Percentiles rank a stretch among this genome's conserved stretches.
Evolutionary conservation across 2,329 filamentous ascomycete genomes (phyloP).

Genomic region (Xylariaceae sp.): DNA sequence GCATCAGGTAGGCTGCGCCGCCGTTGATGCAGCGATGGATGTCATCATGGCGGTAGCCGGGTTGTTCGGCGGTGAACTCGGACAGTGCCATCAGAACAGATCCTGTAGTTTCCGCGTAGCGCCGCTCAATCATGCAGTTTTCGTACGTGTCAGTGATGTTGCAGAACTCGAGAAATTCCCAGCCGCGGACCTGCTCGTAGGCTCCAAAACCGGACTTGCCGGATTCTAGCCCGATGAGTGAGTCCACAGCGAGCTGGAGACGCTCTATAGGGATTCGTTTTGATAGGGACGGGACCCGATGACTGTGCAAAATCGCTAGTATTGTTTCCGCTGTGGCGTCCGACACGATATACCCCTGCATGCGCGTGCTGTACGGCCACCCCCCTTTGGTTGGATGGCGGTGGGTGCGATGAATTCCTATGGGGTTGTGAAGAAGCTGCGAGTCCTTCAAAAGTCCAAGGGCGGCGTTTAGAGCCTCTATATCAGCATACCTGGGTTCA

Average conservation of each 20-base stretch:
- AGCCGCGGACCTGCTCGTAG: slow-evolving; percentile 7
- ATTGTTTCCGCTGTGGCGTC: slow-evolving; percentile 11
- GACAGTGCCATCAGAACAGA: slow-evolving; percentile 3
- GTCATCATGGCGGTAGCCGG: not conserved
- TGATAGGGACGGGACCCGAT: not conserved
- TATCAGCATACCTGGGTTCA: not conserved
- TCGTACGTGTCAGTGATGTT: slow-evolving; percentile 18
- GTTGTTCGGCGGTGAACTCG: not conserved
- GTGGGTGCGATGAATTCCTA: slow-evolving; percentile 6
- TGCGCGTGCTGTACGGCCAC: slow-evolving; percentile 10
- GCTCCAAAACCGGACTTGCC: slow-evolving; percentile 1
- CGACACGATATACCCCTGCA: slow-evolving; percentile 9
- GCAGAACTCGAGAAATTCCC: slow-evolving; percentile 3
- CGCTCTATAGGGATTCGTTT: not conserved
- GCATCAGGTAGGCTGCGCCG: not conserved
- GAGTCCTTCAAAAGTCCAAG: slow-evolving; percentile 11
- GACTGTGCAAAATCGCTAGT: slow-evolving; percentile 5
- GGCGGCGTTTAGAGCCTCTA: slow-evolving; percentile 1
- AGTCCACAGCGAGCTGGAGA: slow-evolving; percentile 3
- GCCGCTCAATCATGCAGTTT: slow-evolving; percentile 3
- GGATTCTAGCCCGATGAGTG: slow-evolving; percentile 8
- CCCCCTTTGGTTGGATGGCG: slow-evolving; percentile 14
- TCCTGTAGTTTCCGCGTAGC: slow-evolving; percentile 6
- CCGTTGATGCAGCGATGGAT: slow-evolving; percentile 1
- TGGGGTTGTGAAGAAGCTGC: slow-evolving; percentile 12